Evolutionary conservation across 768 basidiomycete species (phyloP), one percentile per base, ranked within the genome.

Genomic region (Auricularia sp.): DNA sequence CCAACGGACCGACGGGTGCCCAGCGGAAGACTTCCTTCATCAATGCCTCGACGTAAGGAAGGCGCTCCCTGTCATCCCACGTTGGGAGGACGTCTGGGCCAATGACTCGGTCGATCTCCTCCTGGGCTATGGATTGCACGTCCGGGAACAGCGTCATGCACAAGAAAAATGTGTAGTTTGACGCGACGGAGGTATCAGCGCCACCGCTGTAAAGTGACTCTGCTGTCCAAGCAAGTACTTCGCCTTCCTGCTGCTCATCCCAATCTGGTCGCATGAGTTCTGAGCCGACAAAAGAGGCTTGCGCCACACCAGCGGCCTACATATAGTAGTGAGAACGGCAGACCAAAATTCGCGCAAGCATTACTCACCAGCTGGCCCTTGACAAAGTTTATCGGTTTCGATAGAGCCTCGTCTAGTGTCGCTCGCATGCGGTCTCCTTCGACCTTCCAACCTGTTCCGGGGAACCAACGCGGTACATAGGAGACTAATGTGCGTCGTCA

Each of bases 61-160:
- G 61, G 11, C 42, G 59, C 1, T 65, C 63, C 2, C 66, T 60
- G 53, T 71, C 70, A 0, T 44, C 66, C 14, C 68, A 65, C 0
- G 43, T 61, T 0, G 67, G 70, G n/a, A 71, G 64, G 36, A 66
- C 36, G 44, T 66, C 62, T 1, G 33, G 29, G 11, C 68, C 69
- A 21, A 71, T 36, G 44, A 69, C 67, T 10, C 39, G 34, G 23
- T 69, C 64, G 7, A 70, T 29, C 43, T 70, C 66, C n/a, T 65
- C 60, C 53, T 68, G 68, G 14, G 63, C 65, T 35, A 63, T 69
- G 8, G 61, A 61, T 42, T 72, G 66, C n/a, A 71, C 69, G 1
- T 47, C 63, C 2, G 75, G 74, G 58, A 69, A 66, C 56, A 72
- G 68, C 21, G 68, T 66, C 74, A 74, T 75, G 2, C 71, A 74